Base-by-base conservation (phyloP, 2,329 filamentous ascomycete species). In the Ophiocordyceps camponoti-rufipedis region DNA sequence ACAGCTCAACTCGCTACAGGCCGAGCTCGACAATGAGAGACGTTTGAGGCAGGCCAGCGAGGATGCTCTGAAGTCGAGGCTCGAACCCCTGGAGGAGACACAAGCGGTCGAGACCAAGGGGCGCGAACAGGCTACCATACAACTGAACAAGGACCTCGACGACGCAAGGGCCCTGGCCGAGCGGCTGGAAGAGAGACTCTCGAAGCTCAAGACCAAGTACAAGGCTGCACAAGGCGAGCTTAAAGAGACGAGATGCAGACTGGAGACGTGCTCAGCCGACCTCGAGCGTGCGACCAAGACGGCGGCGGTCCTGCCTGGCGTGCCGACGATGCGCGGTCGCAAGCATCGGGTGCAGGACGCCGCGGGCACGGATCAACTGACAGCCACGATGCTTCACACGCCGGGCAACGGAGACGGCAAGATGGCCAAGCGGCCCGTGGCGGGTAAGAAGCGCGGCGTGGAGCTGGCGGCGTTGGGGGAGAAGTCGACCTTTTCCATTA, bases 401-500 rank as follows among this genome's bases (percentile, higher is more conserved):
- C 61, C 67, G 55, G 55, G 72, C 53, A 29, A 70, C 56, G 45
- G 66, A 52, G 58, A 67, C 3, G 16, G 10, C 43, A 49, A 64
- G 48, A 57, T 62, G 44, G 53, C 57, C 46, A 67, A 65, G 50
- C 65, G 65, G 40, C 58, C 59, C 29, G 29, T 31, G 32, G 53
- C 28, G 1, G 43, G 63, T 48, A 82, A 80, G 60, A 80, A 78
- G 57, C 66, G 70, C 46, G 71, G 67, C 43, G 60, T 67, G 28
- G 73, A 78, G 1, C 64, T 39, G 35, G n/a, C 77, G 46, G 53
- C 56, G 12, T 67, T 83, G 5, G 86, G 84, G 29, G 85, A 94
- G 56, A 95, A 94, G 61, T 95, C 88, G 0, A 80, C 74, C 3
- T 95, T 96, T 61, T 94, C 87, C 4, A 86, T 95, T 51, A 96